These are phyloP conservation scores for Candida coleopterorum DNA, from an alignment of 805 yeast genomes.

Conservation along the genomic window DNA sequence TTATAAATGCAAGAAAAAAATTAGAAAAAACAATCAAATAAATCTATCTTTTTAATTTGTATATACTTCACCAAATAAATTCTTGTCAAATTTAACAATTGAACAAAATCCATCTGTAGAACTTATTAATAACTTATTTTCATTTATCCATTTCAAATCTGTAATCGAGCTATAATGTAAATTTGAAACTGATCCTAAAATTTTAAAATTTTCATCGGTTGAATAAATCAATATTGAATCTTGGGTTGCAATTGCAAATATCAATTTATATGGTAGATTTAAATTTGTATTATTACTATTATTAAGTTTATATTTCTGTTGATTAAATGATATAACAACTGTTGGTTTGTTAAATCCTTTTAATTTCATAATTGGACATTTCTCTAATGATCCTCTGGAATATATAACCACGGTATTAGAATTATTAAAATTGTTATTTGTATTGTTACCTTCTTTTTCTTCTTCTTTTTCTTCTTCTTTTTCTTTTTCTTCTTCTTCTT, in stretches of 20 bases:
- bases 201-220: conserved; percentile 55
- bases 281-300: conserved; percentile 34
- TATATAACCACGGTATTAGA: conserved; percentile 74
- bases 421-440: conserved; percentile 4
- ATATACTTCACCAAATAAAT: conserved; percentile 48
- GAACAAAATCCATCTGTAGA: conserved; percentile 95
- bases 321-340: conserved; percentile 74
- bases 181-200: conserved; percentile 71
- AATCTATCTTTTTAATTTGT: neutral
- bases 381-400: conserved; percentile 61
- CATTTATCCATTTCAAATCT: conserved; percentile 84
- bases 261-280: conserved; percentile 67
- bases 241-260: conserved; percentile 91
- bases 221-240: conserved; percentile 80
- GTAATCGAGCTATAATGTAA: conserved; percentile 87
- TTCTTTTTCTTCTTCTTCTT: conserved; percentile 18
- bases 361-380: conserved; percentile 70
- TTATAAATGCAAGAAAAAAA: conserved; percentile 40
- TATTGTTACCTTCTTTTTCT: too few species aligned
- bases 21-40: conserved; percentile 25
- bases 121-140: conserved; percentile 61
- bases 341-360: conserved; percentile 84
- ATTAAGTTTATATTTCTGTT: conserved; percentile 46
- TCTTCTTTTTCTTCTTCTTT: too few species aligned
- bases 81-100: conserved; percentile 47